Conservation (phyloP, 2,329 filamentous ascomycete species). For the Cytospora chrysosperma region DNA sequence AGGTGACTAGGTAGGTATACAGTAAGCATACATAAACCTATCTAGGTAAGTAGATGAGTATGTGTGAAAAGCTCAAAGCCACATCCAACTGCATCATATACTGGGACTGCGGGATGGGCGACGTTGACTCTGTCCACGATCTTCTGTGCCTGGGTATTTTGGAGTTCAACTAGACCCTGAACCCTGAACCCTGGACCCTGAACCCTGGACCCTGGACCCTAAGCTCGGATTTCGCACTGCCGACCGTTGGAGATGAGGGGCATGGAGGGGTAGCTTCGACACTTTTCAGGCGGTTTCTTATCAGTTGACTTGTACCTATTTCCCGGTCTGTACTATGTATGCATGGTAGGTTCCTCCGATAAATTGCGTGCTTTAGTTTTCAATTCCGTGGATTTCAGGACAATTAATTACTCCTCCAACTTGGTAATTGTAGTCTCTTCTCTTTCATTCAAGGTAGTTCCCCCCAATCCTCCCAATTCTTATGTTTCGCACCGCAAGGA, state of each 20-base stretch:
- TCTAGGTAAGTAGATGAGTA: no score
- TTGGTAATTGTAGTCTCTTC: neutral
- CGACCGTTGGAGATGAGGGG: neutral
- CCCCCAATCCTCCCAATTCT: neutral
- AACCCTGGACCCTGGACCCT: neutral
- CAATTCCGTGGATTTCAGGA: neutral
- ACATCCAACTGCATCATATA: no score
- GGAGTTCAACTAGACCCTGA: neutral
- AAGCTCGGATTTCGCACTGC: neutral
- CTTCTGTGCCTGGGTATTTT: no score
- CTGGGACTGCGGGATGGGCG: no score
- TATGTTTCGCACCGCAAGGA: slow-evolving; percentile 18
- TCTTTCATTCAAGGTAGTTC: neutral
- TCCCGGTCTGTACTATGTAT: neutral
- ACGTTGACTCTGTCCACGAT: no score
- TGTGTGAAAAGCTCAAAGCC: no score
- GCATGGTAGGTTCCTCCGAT: neutral
- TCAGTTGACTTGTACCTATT: neutral
- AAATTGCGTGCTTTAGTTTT: neutral
- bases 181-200: neutral
- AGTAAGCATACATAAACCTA: no score
- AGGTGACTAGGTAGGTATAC: no score
- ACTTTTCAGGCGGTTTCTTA: neutral
- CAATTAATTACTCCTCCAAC: neutral
- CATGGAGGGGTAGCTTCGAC: neutral